Base-by-base conservation (phyloP, 73 alveolate species). In the Paramecium caudatum region DNA sequence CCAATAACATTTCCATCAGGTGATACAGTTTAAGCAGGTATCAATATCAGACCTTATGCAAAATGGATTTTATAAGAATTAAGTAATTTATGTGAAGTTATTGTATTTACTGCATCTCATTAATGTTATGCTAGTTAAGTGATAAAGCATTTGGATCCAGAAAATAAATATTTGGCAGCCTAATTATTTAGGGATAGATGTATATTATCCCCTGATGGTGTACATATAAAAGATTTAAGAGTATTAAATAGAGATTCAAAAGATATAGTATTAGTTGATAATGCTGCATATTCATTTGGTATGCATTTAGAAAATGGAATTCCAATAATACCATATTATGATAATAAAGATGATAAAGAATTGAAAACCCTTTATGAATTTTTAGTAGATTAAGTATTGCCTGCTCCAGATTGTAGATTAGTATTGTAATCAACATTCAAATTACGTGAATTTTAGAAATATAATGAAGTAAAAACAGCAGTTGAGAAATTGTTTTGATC, bases 261-360 rank as follows among this genome's bases (percentile, higher is more conserved):
- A 83, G 97, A 95, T 50, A 93, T 94, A 15, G 92, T 96, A 33
- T 48, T 96, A 3, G 96, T 96, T 2, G 99, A 96, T 86, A 94
- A 95, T 47, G 96, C 99, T 21, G 98, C 96, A 33, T 93, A 94
- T 36, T 93, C 96, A 1, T 96, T 96, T 91, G 96, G 98, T 8
- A 92, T 87, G 46, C 91, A 94, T 82, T 49, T 96, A 23, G 95
- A 94, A 46, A 96, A 96, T 91, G 99, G 99, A 19, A 96, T 96
- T 36, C 99, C 99, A 1, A 96, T 96, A 3, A 94, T 96, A 37
- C 98, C 99, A 9, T 96, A 91, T 91, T 94, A 93, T 93, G 99
- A 96, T 43, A 94, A 94, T 32, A 96, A 94, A 81, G 95, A 92
- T 63, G 99, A 96, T 90, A 91, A 74, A 27, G 98, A 95, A 62